Base-by-base conservation (phyloP, 2,329 filamentous ascomycete species). In the Monosporascus sp. region DNA sequence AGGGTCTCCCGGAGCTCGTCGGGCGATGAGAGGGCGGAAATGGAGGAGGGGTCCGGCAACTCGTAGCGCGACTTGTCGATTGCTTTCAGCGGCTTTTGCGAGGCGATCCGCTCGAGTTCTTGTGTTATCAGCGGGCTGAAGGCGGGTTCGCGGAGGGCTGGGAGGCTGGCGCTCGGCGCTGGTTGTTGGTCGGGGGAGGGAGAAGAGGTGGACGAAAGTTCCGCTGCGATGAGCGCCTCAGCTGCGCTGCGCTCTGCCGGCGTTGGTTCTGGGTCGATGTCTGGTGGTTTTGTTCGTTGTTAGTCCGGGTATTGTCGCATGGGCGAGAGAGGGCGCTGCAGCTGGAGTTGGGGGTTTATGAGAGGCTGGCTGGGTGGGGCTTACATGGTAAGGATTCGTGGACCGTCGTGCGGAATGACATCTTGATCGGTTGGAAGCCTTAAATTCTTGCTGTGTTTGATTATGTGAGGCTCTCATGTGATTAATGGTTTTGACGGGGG, bases 1-100 rank as follows among this genome's bases (percentile, higher is more conserved):
- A 90, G 83, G 8, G 84, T 78, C 64, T 86, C 76, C 64, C 87
- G 87, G 52, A 88, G 85, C 31, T 61, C 54, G 14, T 65, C 61
- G 37, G 60, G 35, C 20, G 49, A 38, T 22, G 64, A 55, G 5
- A 73, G 69, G 51, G 69, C 67, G 20, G 73, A 67, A 24, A 78
- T 78, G 41, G 65, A 52, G 4, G 74, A 69, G 51, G 70, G 65
- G 41, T 72, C 67, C 31, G 78, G 78, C 2, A 86, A 82, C 72
- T 96, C 89, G 80, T 97, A 97, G 61, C 92, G 90, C 44, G 81
- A 75, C 18, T 90, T 77, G 70, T 96, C 88, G 62, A 96, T 84
- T 51, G 82, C 83, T 0, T 71, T 68, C 52, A 89, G 73, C 2
- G 85, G 80, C n/a, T 77, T 66, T 53, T 79, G 76, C n/a, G 77